A percentile compares a stretch with the other conserved stretches of the same genome.
phyloP scores from a whole-genome alignment of 306 rosid genomes.

The Dalbergia cochinchinensis region DNA sequence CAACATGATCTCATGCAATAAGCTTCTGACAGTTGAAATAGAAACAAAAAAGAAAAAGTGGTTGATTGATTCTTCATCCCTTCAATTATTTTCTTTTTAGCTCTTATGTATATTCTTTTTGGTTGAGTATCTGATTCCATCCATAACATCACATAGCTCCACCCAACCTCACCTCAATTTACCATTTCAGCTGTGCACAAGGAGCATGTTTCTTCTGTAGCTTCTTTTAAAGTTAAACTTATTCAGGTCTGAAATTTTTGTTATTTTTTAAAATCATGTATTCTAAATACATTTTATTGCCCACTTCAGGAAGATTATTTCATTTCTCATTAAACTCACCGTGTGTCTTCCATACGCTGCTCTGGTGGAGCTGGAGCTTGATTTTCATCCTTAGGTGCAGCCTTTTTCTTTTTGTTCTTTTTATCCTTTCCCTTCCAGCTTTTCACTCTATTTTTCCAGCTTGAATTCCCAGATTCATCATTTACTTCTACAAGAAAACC shows the following conservation, averaged over 20 bases:
- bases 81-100: not conserved
- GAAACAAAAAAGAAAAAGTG: not conserved
- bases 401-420: slow-evolving; percentile 84
- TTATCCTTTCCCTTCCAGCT: slow-evolving; percentile 96
- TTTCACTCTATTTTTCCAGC: slow-evolving; percentile 87
- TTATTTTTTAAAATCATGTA: not conserved
- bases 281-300: not conserved
- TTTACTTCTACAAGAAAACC: slow-evolving; percentile 68
- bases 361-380: slow-evolving; percentile 70
- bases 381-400: slow-evolving; percentile 54
- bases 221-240: not conserved
- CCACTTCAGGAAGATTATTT: slow-evolving; percentile 16
- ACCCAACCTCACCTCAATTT: slow-evolving; percentile 17
- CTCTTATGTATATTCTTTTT: too few relatives aligned
- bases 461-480: slow-evolving; percentile 82
- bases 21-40: not conserved
- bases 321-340: slow-evolving; percentile 57
- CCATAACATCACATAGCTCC: not conserved
- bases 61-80: slow-evolving; percentile 13
- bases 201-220: not conserved
- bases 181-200: not conserved
- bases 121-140: not conserved
- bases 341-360: slow-evolving; percentile 81
- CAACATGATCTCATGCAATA: not conserved
- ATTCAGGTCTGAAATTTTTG: not conserved